Conservation (phyloP, 495 filamentous ascomycete genomes). For the Massariosphaeria phaeospora region DNA sequence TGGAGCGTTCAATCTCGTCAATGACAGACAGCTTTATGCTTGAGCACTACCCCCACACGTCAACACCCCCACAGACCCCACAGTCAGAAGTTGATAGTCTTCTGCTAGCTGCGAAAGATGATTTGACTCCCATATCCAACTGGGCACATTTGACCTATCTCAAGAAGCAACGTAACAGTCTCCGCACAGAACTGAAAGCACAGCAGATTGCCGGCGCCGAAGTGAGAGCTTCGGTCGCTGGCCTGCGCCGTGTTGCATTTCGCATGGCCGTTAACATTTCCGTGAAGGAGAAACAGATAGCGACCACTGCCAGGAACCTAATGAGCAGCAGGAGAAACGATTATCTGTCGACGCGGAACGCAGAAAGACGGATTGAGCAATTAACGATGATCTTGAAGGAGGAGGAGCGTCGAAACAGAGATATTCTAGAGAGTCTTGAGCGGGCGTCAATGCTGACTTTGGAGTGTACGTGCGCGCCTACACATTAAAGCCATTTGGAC, state of each 20-base stretch:
- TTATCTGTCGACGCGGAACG: slow-evolving; percentile 16
- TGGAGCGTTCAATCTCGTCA: slow-evolving; percentile 2
- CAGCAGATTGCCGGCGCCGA: slow-evolving; percentile 23
- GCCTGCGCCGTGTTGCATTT: slow-evolving; percentile 24
- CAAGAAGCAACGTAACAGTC: slow-evolving; percentile 26
- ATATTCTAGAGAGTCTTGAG: slow-evolving; percentile 28
- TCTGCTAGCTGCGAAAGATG: slow-evolving; percentile 1
- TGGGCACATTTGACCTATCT: slow-evolving; percentile 28
- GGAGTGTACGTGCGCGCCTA: slow-evolving; percentile 17
- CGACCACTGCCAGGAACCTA: slow-evolving; percentile 15
- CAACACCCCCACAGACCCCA: not conserved
- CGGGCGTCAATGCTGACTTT: slow-evolving; percentile 24
- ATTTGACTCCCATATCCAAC: slow-evolving; percentile 15
- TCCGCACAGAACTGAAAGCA: slow-evolving; percentile 15
- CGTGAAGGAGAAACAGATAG: slow-evolving; percentile 31
- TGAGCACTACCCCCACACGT: not conserved
- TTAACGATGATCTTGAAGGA: slow-evolving; percentile 18
- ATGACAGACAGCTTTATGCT: slow-evolving; percentile 26
- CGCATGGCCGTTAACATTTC: slow-evolving; percentile 33
- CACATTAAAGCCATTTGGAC: not conserved
- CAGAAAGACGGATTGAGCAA: slow-evolving; percentile 22
- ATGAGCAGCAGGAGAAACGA: slow-evolving; percentile 20
- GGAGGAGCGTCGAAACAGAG: slow-evolving; percentile 21
- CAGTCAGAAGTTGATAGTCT: not conserved
- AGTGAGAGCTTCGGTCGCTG: slow-evolving; percentile 16